These are phyloP conservation scores for Bertia moriformis DNA, from an alignment of 2,329 filamentous ascomycete species.

Conservation along the genomic window DNA sequence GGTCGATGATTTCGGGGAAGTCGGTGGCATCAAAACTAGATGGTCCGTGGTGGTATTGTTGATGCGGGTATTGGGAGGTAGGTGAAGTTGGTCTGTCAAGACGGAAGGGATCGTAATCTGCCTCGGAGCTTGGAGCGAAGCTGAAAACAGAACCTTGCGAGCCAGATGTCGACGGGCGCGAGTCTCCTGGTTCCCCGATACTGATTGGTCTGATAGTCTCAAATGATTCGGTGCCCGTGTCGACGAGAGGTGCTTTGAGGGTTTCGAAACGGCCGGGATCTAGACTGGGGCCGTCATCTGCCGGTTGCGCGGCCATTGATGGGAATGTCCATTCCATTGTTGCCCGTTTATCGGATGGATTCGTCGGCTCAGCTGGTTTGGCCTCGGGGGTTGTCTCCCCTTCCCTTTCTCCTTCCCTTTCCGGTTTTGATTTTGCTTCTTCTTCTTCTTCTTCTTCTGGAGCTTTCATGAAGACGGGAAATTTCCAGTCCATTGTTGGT, in stretches of 20 bases:
- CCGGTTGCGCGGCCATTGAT: slow-evolving; percentile 21
- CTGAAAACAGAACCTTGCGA: slow-evolving; percentile 8
- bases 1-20: too few relatives aligned
- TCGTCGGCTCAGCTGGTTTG: slow-evolving; percentile 6
- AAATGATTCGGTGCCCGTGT: not conserved
- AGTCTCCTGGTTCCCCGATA: slow-evolving; percentile 5
- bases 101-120: slow-evolving; percentile 23
- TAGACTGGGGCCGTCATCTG: slow-evolving; percentile 13
- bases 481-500: slow-evolving; percentile 29
- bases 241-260: not conserved
- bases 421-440: not conserved
- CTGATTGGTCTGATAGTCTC: not conserved
- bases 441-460: slow-evolving; percentile 2
- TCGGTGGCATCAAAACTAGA: too few relatives aligned
- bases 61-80: too few relatives aligned
- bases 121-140: slow-evolving; percentile 8
- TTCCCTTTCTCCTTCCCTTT: slow-evolving; percentile 1
- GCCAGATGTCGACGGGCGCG: slow-evolving; percentile 20
- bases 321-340: slow-evolving; percentile 23
- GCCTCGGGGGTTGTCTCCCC: slow-evolving; percentile 3
- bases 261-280: slow-evolving; percentile 1
- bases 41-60: too few relatives aligned
- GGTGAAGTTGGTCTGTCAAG: slow-evolving; percentile 18
- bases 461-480: slow-evolving; percentile 16
- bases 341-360: slow-evolving; percentile 10